These are phyloP conservation scores for Plantago coronopus DNA, from an alignment of 305 asterid species.

Conservation along the genomic window DNA sequence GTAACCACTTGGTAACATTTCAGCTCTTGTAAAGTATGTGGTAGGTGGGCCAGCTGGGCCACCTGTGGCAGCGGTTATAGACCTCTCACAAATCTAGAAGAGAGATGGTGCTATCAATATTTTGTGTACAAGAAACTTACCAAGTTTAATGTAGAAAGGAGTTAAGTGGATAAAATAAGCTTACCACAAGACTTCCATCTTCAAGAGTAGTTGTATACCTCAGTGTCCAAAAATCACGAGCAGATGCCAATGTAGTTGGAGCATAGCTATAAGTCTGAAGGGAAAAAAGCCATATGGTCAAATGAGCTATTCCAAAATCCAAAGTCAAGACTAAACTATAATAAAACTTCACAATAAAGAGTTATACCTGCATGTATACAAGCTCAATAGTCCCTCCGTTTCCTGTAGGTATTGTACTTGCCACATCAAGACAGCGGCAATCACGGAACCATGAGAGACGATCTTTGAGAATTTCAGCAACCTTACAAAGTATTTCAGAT, in stretches of 20 bases:
- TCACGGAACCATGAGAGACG: conserved; percentile 94
- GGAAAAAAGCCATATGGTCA: conserved; percentile 1
- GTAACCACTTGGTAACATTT: conserved; percentile 93
- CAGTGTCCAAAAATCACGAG: conserved; percentile 92
- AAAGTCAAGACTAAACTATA: background rate
- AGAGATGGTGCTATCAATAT: background rate
- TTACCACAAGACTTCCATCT: conserved; percentile 85
- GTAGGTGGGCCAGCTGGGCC: conserved; percentile 84
- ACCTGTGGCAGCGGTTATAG: conserved; percentile 68
- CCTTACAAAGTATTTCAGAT: conserved; percentile 32
- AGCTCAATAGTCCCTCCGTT: conserved; percentile 95
- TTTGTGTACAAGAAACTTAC: background rate
- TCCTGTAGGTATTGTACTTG: conserved; percentile 76
- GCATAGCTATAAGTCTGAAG: conserved; percentile 60
- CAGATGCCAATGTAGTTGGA: conserved; percentile 89
- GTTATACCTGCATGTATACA: conserved; percentile 75
- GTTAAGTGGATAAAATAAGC: conserved; percentile 2
- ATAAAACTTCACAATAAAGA: too few species aligned
- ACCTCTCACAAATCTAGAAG: conserved; percentile 87
- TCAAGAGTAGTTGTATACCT: conserved; percentile 78
- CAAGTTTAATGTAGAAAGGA: background rate
- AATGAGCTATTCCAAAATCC: background rate
- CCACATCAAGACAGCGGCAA: conserved; percentile 76
- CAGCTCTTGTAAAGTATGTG: conserved; percentile 77
- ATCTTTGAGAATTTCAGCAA: conserved; percentile 93